These are phyloP conservation scores for Urostyla sp. DNA, from an alignment of 73 alveolate species.

Conservation along the genomic window DNA sequence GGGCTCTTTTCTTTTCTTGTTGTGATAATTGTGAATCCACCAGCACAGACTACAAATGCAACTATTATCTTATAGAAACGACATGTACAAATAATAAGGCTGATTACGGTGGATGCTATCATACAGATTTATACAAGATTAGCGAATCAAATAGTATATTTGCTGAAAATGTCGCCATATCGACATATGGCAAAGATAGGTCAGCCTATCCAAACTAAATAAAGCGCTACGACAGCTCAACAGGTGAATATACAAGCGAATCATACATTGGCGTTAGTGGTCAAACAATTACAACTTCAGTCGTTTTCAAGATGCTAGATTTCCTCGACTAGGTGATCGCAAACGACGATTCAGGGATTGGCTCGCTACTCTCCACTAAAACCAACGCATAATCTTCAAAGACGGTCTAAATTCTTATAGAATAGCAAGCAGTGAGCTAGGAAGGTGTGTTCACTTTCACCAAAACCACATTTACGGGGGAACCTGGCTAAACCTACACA, in stretches of 20 bases:
- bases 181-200: conserved; percentile 2
- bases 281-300: not conserved
- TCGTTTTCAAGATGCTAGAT: conserved; percentile 1
- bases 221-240: not conserved
- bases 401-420: not conserved
- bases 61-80: not conserved
- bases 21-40: not conserved
- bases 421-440: not conserved
- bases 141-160: not conserved
- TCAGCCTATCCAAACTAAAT: conserved; percentile 13
- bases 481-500: conserved; percentile 7
- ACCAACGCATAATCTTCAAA: not conserved
- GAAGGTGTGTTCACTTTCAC: conserved; percentile 13
- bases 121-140: conserved; percentile 5
- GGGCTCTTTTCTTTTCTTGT: conserved; percentile 19
- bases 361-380: too few species aligned
- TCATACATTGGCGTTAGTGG: conserved; percentile 17
- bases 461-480: conserved; percentile 13
- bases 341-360: conserved; percentile 30
- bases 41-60: not conserved
- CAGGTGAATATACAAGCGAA: not conserved
- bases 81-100: conserved; percentile 12
- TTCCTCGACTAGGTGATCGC: not conserved
- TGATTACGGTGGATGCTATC: conserved; percentile 15
- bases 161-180: not conserved